phyloP scores from a whole-genome alignment of 768 basidiomycete species.

The Mycena leptocephala region DNA sequence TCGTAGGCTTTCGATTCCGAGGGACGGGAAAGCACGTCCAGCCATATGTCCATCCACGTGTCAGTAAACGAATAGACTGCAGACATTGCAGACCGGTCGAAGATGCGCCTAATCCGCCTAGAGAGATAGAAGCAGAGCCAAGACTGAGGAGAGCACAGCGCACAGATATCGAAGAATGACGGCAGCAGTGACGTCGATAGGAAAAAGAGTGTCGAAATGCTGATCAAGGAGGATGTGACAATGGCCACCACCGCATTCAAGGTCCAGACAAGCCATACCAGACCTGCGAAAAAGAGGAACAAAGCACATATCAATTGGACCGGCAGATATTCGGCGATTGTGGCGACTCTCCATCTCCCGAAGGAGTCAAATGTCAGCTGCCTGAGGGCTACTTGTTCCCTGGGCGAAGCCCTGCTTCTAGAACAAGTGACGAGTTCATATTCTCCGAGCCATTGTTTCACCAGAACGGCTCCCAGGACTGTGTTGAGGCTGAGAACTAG shows the following conservation, averaged over 20 bases:
- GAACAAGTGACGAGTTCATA: background rate
- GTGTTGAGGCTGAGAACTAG: background rate
- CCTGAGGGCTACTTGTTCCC: background rate
- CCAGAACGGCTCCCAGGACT: background rate
- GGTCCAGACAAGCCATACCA: background rate
- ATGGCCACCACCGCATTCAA: background rate
- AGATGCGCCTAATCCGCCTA: background rate
- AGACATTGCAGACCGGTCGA: background rate
- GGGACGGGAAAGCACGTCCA: background rate
- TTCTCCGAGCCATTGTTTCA: background rate
- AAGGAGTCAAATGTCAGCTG: background rate
- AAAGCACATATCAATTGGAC: background rate
- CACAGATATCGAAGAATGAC: background rate
- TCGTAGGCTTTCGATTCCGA: background rate
- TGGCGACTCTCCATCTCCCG: background rate
- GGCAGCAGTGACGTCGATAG: background rate
- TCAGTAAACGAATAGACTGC: background rate
- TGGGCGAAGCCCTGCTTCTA: background rate
- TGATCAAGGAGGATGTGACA: background rate
- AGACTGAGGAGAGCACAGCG: background rate
- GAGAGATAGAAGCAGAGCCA: background rate
- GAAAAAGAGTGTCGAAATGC: background rate
- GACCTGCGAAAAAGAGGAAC: background rate
- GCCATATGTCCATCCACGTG: background rate
- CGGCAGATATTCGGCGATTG: background rate